Conservation (phyloP, 2,329 filamentous ascomycete genomes). For the Tolypocladium pustulatum region DNA sequence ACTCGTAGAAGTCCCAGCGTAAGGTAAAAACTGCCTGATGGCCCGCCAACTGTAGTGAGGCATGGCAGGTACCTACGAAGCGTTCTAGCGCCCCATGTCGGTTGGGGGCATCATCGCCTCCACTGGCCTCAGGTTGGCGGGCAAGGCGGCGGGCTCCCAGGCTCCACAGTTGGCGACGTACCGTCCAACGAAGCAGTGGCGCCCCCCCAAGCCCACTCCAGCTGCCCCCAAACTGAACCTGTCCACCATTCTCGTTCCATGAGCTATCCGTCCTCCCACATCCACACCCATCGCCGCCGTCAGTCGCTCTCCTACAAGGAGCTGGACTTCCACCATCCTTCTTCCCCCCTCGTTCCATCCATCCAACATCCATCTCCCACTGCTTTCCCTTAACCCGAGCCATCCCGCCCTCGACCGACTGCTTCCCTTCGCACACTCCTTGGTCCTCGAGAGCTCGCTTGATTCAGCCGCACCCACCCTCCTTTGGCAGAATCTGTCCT, state of each 20-base stretch:
- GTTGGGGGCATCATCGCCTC: background rate
- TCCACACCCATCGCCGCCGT: background rate
- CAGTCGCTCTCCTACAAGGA: constrained; percentile 15
- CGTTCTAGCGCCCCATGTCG: background rate
- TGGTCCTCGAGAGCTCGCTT: constrained; percentile 22
- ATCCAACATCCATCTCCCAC: constrained; percentile 30
- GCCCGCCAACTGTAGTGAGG: no score
- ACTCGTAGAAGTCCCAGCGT: no score
- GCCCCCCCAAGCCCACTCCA: constrained; percentile 1
- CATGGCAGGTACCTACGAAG: background rate
- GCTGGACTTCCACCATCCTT: constrained; percentile 18
- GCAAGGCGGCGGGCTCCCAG: background rate
- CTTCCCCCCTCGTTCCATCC: constrained; percentile 13
- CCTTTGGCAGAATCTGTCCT: constrained; percentile 25
- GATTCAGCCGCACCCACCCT: constrained; percentile 20
- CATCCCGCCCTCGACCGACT: constrained; percentile 23
- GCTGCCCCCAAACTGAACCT: constrained; percentile 1
- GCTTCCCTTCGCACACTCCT: constrained; percentile 26
- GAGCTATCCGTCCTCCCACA: constrained; percentile 16
- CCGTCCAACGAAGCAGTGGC: background rate
- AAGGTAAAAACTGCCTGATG: no score
- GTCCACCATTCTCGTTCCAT: constrained; percentile 3
- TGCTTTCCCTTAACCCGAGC: constrained; percentile 29
- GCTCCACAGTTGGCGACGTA: background rate
- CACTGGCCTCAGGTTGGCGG: background rate